Conservation (phyloP, 2,329 filamentous ascomycete genomes). For the Hypoxylon sp. region DNA sequence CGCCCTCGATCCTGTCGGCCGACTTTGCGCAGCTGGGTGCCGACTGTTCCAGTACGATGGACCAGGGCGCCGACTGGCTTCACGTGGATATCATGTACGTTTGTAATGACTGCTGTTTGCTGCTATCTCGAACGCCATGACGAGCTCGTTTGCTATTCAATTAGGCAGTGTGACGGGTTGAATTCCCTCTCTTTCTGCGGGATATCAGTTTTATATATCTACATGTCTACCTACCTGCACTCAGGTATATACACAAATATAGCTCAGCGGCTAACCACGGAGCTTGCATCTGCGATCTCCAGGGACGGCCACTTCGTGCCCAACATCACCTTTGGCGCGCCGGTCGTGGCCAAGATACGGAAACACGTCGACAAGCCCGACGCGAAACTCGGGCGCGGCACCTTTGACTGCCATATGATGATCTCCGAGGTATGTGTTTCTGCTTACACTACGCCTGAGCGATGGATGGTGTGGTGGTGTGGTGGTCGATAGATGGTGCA, state of each 20-base stretch:
- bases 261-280: neutral
- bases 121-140: too few relatives aligned
- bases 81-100: constrained; percentile 88
- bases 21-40: constrained; percentile 90
- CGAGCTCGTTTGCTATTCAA: neutral
- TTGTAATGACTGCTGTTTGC: neutral
- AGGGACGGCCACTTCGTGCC: constrained; percentile 99
- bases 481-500: neutral
- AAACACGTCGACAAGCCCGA: constrained; percentile 80
- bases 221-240: too few relatives aligned
- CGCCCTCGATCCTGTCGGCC: constrained; percentile 96
- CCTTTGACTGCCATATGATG: constrained; percentile 99
- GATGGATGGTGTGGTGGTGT: neutral
- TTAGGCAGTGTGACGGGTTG: neutral
- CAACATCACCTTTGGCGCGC: constrained; percentile 96
- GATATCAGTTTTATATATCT: neutral
- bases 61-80: constrained; percentile 87
- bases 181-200: too few relatives aligned
- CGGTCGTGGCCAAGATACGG: constrained; percentile 93
- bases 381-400: constrained; percentile 77
- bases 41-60: constrained; percentile 87
- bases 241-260: too few relatives aligned
- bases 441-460: neutral
- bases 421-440: constrained; percentile 79
- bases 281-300: constrained; percentile 1